These are phyloP conservation scores for Galerina sulciceps DNA, from an alignment of 768 basidiomycete species.

Conservation along the genomic window DNA sequence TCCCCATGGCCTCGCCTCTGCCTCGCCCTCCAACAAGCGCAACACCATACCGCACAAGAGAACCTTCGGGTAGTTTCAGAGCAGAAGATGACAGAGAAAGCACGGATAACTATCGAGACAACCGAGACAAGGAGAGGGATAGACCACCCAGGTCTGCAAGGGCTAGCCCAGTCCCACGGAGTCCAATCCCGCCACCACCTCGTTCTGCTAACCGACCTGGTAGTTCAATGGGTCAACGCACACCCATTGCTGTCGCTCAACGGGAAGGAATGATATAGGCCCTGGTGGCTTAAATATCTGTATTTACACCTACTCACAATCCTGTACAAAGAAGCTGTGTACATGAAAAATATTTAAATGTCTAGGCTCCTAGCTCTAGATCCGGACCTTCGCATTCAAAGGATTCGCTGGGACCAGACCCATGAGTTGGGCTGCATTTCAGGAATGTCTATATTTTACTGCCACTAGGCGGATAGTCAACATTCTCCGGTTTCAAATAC, in stretches of 20 bases:
- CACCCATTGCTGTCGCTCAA: conserved; percentile 56
- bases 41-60: conserved; percentile 25
- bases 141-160: conserved; percentile 35
- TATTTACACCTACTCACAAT: conserved; percentile 15
- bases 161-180: conserved; percentile 50
- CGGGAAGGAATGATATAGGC: conserved; percentile 69
- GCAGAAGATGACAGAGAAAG: conserved; percentile 16
- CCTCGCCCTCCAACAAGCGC: conserved; percentile 36
- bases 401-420: conserved; percentile 1
- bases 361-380: not conserved
- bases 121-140: conserved; percentile 18
- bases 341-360: no score
- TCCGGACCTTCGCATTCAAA: not conserved
- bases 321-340: no score
- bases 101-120: conserved; percentile 19
- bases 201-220: conserved; percentile 70
- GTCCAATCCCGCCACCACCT: conserved; percentile 47
- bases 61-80: conserved; percentile 24
- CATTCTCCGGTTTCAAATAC: conserved; percentile 44
- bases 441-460: conserved; percentile 21
- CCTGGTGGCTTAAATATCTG: not conserved
- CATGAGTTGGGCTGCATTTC: not conserved
- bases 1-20: conserved; percentile 35
- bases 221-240: conserved; percentile 51
- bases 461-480: conserved; percentile 53